A percentile compares a stretch with the other conserved stretches of the same genome.
Evolutionary conservation across 805 yeast genomes (phyloP).

Genomic region (Teunomyces lycoperdinae): DNA sequence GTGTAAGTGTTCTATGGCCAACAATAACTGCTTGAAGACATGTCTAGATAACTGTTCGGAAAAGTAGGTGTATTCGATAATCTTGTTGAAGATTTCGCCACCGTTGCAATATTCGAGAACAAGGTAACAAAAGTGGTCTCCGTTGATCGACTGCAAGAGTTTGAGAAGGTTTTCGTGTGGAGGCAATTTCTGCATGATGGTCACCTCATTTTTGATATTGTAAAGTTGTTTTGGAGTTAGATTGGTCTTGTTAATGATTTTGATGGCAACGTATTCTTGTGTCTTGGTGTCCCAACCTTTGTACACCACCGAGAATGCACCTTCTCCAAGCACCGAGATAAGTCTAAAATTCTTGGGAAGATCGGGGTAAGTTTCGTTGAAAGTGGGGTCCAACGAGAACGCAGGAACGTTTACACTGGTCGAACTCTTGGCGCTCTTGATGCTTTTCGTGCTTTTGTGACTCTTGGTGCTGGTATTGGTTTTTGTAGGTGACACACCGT

Average conservation of each 20-base stretch:
- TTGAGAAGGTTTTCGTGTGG: conserved; percentile 52
- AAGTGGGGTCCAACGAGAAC: conserved; percentile 9
- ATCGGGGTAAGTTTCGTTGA: conserved; percentile 14
- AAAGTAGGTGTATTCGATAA: conserved; percentile 73
- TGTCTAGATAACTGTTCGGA: conserved; percentile 71
- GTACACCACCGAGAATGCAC: conserved; percentile 88
- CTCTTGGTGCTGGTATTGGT: not conserved
- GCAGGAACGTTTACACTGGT: not conserved
- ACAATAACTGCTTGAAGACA: conserved; percentile 68
- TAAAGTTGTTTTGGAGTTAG: conserved; percentile 51
- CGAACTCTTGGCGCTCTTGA: not conserved
- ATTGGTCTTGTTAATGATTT: conserved; percentile 63
- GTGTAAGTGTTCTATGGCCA: conserved; percentile 68
- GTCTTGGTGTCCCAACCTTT: conserved; percentile 54
- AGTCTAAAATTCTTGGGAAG: conserved; percentile 31
- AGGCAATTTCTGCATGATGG: conserved; percentile 60
- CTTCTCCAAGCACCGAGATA: conserved; percentile 59
- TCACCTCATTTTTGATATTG: conserved; percentile 67
- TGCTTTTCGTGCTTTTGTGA: not conserved
- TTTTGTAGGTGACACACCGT: not conserved
- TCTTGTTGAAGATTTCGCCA: conserved; percentile 79
- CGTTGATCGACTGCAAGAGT: conserved; percentile 53
- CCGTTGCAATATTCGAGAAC: conserved; percentile 69
- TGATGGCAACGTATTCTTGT: conserved; percentile 61
- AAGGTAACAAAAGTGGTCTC: conserved; percentile 54